phyloP scores from a whole-genome alignment of 2,329 filamentous ascomycete genomes.

The Lecanoromycetidae sp. region DNA sequence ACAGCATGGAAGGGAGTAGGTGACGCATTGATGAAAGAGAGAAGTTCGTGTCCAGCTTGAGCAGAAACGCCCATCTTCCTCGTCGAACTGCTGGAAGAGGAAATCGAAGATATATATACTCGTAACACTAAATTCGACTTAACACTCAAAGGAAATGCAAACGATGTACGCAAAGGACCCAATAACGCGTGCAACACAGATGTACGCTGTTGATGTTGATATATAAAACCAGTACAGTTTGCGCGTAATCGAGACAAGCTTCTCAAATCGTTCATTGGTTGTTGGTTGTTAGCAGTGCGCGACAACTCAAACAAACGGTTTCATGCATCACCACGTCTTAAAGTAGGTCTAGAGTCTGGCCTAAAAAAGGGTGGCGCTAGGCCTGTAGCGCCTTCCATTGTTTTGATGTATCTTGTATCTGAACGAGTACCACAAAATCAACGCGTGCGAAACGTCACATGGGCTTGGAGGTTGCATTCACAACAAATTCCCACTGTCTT shows the following conservation, averaged over 20 bases:
- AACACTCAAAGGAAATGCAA: neutral
- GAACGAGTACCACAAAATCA: neutral
- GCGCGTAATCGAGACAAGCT: too few species aligned
- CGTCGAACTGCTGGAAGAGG: neutral
- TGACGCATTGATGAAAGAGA: slow-evolving; percentile 87
- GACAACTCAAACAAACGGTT: slow-evolving; percentile 2
- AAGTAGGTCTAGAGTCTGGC: neutral
- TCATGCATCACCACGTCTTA: too few species aligned
- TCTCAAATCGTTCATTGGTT: too few species aligned
- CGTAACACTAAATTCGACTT: neutral
- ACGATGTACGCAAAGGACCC: neutral
- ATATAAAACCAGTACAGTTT: too few species aligned
- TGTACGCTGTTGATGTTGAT: neutral
- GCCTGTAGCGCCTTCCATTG: slow-evolving; percentile 1
- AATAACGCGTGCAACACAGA: neutral
- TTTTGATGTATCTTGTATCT: neutral
- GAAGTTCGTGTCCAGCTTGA: slow-evolving; percentile 61
- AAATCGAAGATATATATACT: neutral
- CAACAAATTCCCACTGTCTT: too few species aligned
- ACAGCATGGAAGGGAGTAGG: slow-evolving; percentile 96
- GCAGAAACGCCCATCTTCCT: slow-evolving; percentile 23
- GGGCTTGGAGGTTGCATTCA: too few species aligned
- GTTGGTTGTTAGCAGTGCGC: neutral
- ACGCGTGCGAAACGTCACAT: neutral
- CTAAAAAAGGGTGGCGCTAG: neutral